Evolutionary conservation across 257 asterid genomes (phyloP).

Genomic region (Solanum chiquidenum): DNA sequence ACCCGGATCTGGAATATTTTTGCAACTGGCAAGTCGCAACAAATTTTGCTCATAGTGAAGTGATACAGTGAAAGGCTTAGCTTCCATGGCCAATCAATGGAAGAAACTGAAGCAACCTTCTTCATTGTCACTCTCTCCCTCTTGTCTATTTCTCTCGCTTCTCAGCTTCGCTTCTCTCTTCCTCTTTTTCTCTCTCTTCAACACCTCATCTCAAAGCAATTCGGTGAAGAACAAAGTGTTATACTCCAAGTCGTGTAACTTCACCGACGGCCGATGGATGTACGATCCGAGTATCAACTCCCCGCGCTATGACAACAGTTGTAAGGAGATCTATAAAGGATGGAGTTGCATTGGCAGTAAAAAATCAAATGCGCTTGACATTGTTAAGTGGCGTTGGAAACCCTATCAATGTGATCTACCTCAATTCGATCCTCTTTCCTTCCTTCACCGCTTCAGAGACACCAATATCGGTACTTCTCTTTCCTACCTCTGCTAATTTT

Average conservation of each 20-base stretch:
- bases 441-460: constrained; percentile 56
- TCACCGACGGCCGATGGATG: constrained; percentile 72
- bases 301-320: constrained; percentile 66
- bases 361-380: constrained; percentile 69
- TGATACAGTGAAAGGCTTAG: neutral
- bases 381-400: constrained; percentile 85
- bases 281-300: constrained; percentile 42
- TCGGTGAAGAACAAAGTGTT: neutral
- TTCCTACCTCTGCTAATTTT: neutral
- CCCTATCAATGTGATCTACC: constrained; percentile 75
- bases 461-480: constrained; percentile 57
- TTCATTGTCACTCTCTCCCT: constrained; percentile 11
- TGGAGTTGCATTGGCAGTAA: constrained; percentile 81
- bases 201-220: neutral
- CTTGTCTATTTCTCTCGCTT: constrained; percentile 37
- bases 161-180: constrained; percentile 44
- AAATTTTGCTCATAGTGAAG: neutral
- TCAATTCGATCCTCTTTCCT: constrained; percentile 51
- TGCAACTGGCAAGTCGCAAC: neutral
- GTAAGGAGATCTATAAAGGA: constrained; percentile 96
- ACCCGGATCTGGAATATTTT: neutral
- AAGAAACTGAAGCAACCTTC: constrained; percentile 23
- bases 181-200: constrained; percentile 52
- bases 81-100: constrained; percentile 52
- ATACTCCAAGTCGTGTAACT: constrained; percentile 34